Evolutionary conservation across 1,284 basidiomycete genomes (phyloP).

Genomic region (Sanguinoderma infundibulare): DNA sequence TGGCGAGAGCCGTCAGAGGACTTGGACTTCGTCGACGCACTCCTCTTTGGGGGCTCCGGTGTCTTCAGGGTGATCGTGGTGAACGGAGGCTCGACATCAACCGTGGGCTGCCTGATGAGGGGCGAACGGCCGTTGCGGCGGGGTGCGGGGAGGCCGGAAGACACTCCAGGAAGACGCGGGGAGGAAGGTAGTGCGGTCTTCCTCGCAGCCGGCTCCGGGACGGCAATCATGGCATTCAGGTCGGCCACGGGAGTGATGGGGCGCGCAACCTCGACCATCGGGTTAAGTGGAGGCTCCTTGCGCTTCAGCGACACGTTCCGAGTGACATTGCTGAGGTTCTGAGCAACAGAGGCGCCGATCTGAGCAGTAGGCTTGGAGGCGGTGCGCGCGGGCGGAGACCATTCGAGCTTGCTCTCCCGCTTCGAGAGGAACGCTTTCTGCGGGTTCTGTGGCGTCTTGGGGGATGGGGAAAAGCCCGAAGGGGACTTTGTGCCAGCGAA

Average conservation of each 20-base stretch:
- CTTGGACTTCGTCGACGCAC: not conserved
- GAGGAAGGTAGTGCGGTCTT: conserved; percentile 22
- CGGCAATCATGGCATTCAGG: conserved; percentile 36
- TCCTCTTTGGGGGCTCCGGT: conserved; percentile 19
- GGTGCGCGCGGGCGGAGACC: conserved; percentile 22
- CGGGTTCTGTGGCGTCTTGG: conserved; percentile 23
- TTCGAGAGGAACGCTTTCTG: conserved; percentile 26
- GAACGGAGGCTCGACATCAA: conserved; percentile 18
- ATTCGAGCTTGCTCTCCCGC: conserved; percentile 21
- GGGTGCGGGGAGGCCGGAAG: conserved; percentile 29
- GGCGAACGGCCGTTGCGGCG: conserved; percentile 31
- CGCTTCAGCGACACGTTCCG: conserved; percentile 21
- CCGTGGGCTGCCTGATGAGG: conserved; percentile 24
- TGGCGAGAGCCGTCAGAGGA: conserved; percentile 3
- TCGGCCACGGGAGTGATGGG: conserved; percentile 42
- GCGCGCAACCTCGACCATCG: conserved; percentile 32
- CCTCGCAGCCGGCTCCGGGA: conserved; percentile 27
- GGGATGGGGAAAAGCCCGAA: conserved; percentile 23
- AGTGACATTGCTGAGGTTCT: conserved; percentile 18
- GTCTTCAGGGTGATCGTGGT: conserved; percentile 31
- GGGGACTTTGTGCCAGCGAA: conserved; percentile 33
- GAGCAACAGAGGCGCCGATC: conserved; percentile 14
- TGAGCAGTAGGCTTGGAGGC: conserved; percentile 15
- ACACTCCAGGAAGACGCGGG: conserved; percentile 11
- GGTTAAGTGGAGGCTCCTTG: conserved; percentile 13